Evolutionary conservation across 2,329 filamentous ascomycete genomes (phyloP).

Genomic region (Scopulariopsis brevicaulis): DNA sequence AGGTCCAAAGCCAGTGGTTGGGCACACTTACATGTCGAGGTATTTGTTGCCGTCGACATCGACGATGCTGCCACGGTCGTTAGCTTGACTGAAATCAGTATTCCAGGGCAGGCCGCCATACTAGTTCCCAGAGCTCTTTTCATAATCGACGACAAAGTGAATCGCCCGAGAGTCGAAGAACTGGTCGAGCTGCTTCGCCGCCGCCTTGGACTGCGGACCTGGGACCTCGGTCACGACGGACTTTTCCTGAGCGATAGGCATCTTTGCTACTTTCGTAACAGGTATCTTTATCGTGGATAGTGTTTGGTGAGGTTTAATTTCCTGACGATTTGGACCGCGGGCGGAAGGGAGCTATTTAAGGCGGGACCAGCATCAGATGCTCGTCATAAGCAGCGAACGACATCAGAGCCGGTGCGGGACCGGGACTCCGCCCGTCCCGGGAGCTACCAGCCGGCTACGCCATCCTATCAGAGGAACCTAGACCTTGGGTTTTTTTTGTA

Average conservation of each 20-base stretch:
- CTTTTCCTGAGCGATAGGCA: neutral
- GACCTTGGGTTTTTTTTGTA: neutral
- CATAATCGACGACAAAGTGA: slow-evolving; percentile 73
- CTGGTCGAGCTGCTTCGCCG: slow-evolving; percentile 57
- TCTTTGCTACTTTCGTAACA: neutral
- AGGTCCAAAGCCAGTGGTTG: neutral
- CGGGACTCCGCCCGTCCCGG: neutral
- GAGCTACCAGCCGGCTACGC: neutral
- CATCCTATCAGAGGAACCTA: neutral
- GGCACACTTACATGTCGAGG: slow-evolving; percentile 58
- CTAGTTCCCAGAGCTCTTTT: slow-evolving; percentile 70
- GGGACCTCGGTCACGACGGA: slow-evolving; percentile 52
- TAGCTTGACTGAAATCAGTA: slow-evolving; percentile 31
- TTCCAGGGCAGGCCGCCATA: neutral
- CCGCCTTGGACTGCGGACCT: slow-evolving; percentile 61
- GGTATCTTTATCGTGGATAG: neutral
- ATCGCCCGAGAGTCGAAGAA: slow-evolving; percentile 80
- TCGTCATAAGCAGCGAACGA: neutral
- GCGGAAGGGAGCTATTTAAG: neutral
- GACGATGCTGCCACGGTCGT: slow-evolving; percentile 29
- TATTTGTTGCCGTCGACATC: slow-evolving; percentile 62
- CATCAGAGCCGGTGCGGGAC: neutral
- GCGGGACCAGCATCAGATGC: neutral
- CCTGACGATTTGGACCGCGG: neutral
- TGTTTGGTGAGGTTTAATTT: too few relatives aligned